A percentile compares a stretch with the other conserved stretches of the same genome.
phyloP scores from a whole-genome alignment of 352 stramenopile genomes.

The Globisporangium middletonii region DNA sequence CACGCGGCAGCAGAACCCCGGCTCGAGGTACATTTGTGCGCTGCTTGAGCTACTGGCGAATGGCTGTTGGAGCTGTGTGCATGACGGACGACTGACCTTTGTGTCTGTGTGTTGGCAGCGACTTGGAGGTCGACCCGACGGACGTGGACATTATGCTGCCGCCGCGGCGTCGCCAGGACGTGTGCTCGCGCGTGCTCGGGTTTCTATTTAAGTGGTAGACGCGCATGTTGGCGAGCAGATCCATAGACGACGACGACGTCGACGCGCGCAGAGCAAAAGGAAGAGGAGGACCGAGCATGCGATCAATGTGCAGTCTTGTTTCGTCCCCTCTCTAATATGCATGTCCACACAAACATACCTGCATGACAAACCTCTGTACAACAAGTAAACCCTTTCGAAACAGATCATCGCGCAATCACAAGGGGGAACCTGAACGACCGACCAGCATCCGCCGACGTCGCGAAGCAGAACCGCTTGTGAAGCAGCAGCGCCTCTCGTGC shows the following conservation, averaged over 20 bases:
- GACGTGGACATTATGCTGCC: slow-evolving; percentile 82
- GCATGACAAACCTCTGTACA: no score
- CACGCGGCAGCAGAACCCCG: slow-evolving; percentile 34
- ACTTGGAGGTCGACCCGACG: slow-evolving; percentile 69
- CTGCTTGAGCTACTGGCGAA: background rate
- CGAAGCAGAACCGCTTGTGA: background rate
- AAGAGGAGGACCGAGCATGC: no score
- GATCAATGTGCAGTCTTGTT: no score
- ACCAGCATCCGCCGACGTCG: no score
- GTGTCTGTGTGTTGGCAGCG: slow-evolving; percentile 13
- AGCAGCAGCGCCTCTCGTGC: background rate
- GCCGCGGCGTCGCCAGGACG: slow-evolving; percentile 53
- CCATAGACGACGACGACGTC: no score
- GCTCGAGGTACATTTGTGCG: slow-evolving; percentile 18
- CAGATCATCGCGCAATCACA: background rate
- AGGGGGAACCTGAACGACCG: no score
- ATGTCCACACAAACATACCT: no score
- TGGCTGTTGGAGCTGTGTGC: background rate
- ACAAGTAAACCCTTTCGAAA: slow-evolving; percentile 1
- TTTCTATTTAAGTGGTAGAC: slow-evolving; percentile 85
- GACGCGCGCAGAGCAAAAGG: no score
- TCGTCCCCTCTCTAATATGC: no score
- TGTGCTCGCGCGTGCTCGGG: slow-evolving; percentile 75
- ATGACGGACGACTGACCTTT: background rate
- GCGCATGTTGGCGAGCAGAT: background rate